These are phyloP conservation scores for Diaporthe sp. DNA, from an alignment of 2,329 filamentous ascomycete genomes.

Conservation along the genomic window DNA sequence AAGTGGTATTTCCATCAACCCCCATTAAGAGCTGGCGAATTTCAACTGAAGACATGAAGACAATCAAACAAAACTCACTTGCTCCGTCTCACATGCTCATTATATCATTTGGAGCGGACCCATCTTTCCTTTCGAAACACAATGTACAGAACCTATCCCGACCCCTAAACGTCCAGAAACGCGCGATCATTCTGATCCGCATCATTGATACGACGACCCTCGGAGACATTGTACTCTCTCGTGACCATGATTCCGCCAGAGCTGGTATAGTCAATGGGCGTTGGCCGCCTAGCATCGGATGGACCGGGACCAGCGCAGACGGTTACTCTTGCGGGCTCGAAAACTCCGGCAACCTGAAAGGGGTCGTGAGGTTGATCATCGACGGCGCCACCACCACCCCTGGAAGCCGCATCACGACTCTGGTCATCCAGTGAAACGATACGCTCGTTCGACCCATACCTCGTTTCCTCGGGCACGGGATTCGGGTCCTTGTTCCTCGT, in stretches of 20 bases:
- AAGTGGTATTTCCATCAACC: background rate
- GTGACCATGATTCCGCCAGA: background rate
- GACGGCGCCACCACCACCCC: background rate
- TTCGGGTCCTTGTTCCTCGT: slow-evolving; percentile 13
- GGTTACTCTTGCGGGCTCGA: background rate
- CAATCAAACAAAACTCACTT: background rate
- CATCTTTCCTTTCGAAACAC: too few relatives aligned
- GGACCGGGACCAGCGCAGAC: slow-evolving; percentile 11
- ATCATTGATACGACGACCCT: background rate
- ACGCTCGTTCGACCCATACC: slow-evolving; percentile 21
- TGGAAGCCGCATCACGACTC: background rate
- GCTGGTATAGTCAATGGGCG: background rate
- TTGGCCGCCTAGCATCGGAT: background rate
- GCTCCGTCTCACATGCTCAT: background rate
- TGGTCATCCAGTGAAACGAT: background rate
- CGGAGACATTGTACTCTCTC: slow-evolving; percentile 15
- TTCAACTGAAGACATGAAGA: background rate
- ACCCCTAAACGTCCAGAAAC: background rate
- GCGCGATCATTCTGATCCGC: background rate
- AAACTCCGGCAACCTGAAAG: background rate
- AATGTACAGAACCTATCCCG: background rate
- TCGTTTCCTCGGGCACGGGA: background rate
- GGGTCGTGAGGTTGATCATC: background rate
- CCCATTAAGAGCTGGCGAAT: too few relatives aligned
- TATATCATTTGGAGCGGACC: too few relatives aligned